A percentile compares a stretch with the other conserved stretches of the same genome.
Evolutionary conservation across 2,329 filamentous ascomycete genomes (phyloP).

Genomic region (Fusarium sp.): DNA sequence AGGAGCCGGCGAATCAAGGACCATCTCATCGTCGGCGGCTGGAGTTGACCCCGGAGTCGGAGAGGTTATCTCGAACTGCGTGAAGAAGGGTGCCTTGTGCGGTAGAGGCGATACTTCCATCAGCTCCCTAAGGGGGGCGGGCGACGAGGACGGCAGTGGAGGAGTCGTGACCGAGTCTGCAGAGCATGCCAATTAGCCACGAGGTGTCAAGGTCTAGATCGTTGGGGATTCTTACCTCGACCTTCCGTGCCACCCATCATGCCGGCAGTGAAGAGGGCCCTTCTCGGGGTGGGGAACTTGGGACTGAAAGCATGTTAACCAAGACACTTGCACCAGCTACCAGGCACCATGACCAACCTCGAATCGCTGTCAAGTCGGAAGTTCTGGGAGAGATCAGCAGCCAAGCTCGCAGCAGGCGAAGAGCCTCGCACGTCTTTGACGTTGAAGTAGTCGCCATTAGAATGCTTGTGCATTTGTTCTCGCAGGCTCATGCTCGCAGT

Average conservation of each 20-base stretch:
- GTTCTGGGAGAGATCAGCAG: slow-evolving; percentile 95
- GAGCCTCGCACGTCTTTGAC: slow-evolving; percentile 81
- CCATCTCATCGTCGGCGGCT: slow-evolving; percentile 57
- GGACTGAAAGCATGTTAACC: slow-evolving; percentile 47
- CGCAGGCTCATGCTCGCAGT: slow-evolving; percentile 79
- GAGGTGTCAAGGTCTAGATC: background rate
- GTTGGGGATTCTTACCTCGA: slow-evolving; percentile 45
- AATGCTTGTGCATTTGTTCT: slow-evolving; percentile 69
- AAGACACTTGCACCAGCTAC: slow-evolving; percentile 10
- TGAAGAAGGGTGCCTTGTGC: slow-evolving; percentile 78
- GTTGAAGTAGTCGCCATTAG: slow-evolving; percentile 79
- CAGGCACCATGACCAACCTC: slow-evolving; percentile 68
- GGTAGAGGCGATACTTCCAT: slow-evolving; percentile 96
- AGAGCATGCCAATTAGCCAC: slow-evolving; percentile 39
- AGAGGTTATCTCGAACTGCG: slow-evolving; percentile 73
- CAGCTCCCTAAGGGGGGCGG: slow-evolving; percentile 81
- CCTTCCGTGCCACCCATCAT: slow-evolving; percentile 50
- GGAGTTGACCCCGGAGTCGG: slow-evolving; percentile 70
- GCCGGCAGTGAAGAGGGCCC: slow-evolving; percentile 53
- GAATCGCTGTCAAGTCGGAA: slow-evolving; percentile 86
- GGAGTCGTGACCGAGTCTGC: slow-evolving; percentile 83
- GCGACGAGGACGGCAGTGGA: slow-evolving; percentile 83
- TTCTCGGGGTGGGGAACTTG: slow-evolving; percentile 53
- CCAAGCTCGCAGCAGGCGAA: slow-evolving; percentile 89
- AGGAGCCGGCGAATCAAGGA: slow-evolving; percentile 65